These are phyloP conservation scores for Moesziomyces sp. DNA, from an alignment of 1,284 basidiomycete species.

Conservation along the genomic window DNA sequence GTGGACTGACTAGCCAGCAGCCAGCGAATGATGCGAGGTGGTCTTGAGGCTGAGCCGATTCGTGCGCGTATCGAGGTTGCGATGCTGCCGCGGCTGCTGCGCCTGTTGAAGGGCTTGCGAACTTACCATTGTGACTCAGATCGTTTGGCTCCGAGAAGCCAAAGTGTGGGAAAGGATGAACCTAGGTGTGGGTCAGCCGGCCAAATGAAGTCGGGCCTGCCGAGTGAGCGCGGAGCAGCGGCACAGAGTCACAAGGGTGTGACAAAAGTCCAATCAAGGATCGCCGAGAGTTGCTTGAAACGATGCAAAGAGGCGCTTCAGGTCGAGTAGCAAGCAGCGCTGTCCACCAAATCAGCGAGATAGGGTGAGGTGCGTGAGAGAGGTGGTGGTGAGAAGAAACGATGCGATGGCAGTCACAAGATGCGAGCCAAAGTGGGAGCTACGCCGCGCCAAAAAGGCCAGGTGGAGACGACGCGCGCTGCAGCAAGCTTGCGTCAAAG, in stretches of 20 bases:
- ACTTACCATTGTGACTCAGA: neutral
- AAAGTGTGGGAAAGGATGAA: neutral
- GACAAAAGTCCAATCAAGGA: no score
- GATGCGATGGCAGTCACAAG: neutral
- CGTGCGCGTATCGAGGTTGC: no score
- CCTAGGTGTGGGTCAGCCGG: neutral
- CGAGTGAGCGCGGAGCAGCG: neutral
- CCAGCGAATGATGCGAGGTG: slow-evolving; percentile 3
- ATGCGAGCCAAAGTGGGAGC: neutral
- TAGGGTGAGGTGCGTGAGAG: neutral
- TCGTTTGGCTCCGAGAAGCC: neutral
- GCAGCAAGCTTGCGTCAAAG: no score
- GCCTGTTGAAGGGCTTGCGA: neutral
- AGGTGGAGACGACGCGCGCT: no score
- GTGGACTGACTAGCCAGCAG: neutral
- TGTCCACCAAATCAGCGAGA: neutral
- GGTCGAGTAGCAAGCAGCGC: no score
- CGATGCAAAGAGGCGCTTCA: neutral
- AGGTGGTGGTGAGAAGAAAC: slow-evolving; percentile 1
- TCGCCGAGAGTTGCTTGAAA: neutral
- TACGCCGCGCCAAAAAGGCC: neutral
- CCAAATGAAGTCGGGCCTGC: neutral
- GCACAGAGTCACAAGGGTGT: no score
- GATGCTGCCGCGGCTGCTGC: no score
- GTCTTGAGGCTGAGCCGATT: neutral